Percentiles rank a stretch among this genome's conserved stretches.
phyloP scores from a whole-genome alignment of 495 filamentous ascomycete species.

The Tuber umbilicatum region DNA sequence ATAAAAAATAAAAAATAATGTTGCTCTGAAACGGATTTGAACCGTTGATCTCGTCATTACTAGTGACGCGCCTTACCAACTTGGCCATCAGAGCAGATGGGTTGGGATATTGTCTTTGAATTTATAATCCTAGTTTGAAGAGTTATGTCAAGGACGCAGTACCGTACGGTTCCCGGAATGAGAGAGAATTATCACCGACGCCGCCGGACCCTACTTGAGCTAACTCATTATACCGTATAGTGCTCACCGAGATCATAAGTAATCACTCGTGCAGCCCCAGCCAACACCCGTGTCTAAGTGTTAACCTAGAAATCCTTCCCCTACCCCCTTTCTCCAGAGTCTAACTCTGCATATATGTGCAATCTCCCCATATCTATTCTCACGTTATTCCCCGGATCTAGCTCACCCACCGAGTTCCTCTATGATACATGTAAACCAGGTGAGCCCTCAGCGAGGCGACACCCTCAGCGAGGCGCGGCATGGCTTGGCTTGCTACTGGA shows the following conservation, averaged over 20 bases:
- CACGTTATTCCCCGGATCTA: background rate
- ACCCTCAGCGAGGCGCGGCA: no score
- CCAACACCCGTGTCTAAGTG: no score
- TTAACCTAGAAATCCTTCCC: no score
- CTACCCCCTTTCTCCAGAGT: background rate
- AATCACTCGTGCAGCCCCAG: background rate
- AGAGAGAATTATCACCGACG: background rate
- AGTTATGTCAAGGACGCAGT: background rate
- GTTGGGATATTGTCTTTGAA: no score
- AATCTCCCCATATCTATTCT: background rate
- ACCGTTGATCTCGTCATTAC: constrained; percentile 8
- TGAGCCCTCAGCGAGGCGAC: no score
- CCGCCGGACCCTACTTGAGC: background rate
- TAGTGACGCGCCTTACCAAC: constrained; percentile 16
- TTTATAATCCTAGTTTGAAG: background rate
- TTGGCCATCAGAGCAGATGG: constrained; percentile 12
- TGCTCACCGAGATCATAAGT: background rate
- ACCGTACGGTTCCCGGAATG: background rate
- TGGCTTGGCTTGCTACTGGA: no score
- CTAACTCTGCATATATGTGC: background rate
- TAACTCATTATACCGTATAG: background rate
- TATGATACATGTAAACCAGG: no score
- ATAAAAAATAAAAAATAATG: background rate
- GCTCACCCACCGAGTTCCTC: background rate
- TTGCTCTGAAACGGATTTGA: constrained; percentile 5